Evolutionary conservation across 306 rosid species (phyloP).

Genomic region (Begonia fuchsioides): DNA sequence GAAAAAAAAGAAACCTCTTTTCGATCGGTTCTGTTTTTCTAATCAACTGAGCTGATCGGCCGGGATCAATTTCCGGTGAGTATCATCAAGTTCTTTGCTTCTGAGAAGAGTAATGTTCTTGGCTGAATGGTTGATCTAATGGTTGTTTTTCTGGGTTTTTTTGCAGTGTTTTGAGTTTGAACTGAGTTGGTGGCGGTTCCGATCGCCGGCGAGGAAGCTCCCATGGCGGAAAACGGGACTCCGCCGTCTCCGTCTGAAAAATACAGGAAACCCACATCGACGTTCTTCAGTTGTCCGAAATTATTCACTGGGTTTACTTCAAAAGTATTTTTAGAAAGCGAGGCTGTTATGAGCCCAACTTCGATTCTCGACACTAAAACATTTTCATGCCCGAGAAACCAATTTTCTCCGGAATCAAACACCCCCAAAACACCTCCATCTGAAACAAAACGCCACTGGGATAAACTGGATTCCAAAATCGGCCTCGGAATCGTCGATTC

Average conservation of each 20-base stretch:
- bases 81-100: background rate
- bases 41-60: background rate
- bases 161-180: slow-evolving; percentile 2
- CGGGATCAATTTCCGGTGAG: slow-evolving; percentile 14
- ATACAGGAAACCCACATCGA: slow-evolving; percentile 20
- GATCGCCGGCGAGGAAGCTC: slow-evolving; percentile 12
- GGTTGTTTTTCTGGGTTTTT: slow-evolving; percentile 9
- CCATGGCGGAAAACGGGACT: slow-evolving; percentile 42
- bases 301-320: slow-evolving; percentile 38
- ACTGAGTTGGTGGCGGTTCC: slow-evolving; percentile 11
- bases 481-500: slow-evolving; percentile 78
- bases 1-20: too few relatives aligned
- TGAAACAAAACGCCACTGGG: slow-evolving; percentile 44
- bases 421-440: slow-evolving; percentile 26
- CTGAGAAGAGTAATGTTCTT: background rate
- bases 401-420: slow-evolving; percentile 42
- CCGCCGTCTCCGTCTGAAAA: slow-evolving; percentile 29
- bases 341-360: slow-evolving; percentile 60
- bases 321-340: slow-evolving; percentile 37
- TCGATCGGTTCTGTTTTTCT: too few relatives aligned
- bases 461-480: slow-evolving; percentile 38
- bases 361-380: slow-evolving; percentile 64
- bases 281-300: slow-evolving; percentile 47
- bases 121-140: background rate
- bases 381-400: slow-evolving; percentile 33